A percentile compares a stretch with the other conserved stretches of the same genome.
These are phyloP conservation scores for Dactylellina drechsleri DNA, from an alignment of 2,329 filamentous ascomycete genomes.

Conservation along the genomic window DNA sequence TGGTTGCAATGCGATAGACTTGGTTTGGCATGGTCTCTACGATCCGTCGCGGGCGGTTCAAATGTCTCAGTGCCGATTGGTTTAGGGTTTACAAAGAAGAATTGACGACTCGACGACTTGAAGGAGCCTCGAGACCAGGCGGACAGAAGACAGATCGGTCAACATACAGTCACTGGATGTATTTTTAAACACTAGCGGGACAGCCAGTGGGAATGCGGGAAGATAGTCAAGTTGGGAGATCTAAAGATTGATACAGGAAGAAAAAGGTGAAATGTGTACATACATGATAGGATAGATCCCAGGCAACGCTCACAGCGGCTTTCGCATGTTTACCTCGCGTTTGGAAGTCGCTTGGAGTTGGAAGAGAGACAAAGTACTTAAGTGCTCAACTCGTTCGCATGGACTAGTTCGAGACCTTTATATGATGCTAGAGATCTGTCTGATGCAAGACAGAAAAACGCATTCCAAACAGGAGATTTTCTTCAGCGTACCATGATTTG, in stretches of 20 bases:
- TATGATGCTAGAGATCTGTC: too few species aligned
- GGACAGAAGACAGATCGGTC: too few species aligned
- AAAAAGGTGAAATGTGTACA: neutral
- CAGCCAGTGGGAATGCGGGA: neutral
- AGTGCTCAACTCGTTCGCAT: neutral
- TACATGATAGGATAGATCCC: neutral
- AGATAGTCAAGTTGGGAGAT: neutral
- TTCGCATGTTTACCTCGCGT: neutral
- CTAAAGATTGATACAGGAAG: neutral
- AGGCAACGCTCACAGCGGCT: conserved; percentile 1
- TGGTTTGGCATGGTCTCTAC: neutral
- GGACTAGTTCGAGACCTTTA: too few species aligned
- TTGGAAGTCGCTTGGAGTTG: neutral
- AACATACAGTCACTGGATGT: too few species aligned
- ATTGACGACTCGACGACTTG: too few species aligned
- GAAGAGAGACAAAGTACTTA: neutral
- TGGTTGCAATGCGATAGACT: neutral
- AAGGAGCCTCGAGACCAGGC: too few species aligned
- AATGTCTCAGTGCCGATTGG: too few species aligned
- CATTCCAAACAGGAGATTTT: too few species aligned
- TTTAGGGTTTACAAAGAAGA: too few species aligned
- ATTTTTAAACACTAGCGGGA: too few species aligned
- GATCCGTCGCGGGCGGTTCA: neutral
- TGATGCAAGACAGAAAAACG: too few species aligned
- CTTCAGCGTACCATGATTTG: too few species aligned